phyloP scores from a whole-genome alignment of 257 asterid genomes.

The Solanum chmielewskii region DNA sequence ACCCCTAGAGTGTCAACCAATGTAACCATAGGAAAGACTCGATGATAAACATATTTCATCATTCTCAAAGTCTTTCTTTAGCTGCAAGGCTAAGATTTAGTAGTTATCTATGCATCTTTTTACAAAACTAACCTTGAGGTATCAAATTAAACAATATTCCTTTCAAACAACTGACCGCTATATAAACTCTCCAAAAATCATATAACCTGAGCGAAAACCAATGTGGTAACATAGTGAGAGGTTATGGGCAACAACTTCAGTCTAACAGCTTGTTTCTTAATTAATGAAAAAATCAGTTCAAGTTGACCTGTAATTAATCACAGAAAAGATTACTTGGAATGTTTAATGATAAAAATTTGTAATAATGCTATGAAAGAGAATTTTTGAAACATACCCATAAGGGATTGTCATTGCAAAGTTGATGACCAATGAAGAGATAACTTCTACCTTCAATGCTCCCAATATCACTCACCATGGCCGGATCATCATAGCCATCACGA shows the following conservation, averaged over 20 bases:
- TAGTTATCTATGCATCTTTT: too few relatives aligned
- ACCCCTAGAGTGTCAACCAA: constrained; percentile 28
- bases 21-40: constrained; percentile 25
- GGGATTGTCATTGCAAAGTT: constrained; percentile 97
- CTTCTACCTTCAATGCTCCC: constrained; percentile 66
- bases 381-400: constrained; percentile 48
- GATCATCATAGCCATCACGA: constrained; percentile 78
- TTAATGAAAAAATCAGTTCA: neutral
- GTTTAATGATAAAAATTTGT: neutral
- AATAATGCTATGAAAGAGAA: neutral
- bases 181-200: too few relatives aligned
- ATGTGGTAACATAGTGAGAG: too few relatives aligned
- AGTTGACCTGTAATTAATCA: neutral
- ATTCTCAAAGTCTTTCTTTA: too few relatives aligned
- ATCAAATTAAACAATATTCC: too few relatives aligned
- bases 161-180: too few relatives aligned
- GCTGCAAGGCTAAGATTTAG: too few relatives aligned
- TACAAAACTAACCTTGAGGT: too few relatives aligned
- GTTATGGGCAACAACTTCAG: too few relatives aligned
- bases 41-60: too few relatives aligned
- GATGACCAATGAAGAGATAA: constrained; percentile 84
- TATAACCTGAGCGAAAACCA: too few relatives aligned
- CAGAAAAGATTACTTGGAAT: neutral
- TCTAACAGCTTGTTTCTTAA: too few relatives aligned
- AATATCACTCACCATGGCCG: constrained; percentile 72